Conservation (phyloP, 176 grass and related monocot species). For the Musa troglodytarum region DNA sequence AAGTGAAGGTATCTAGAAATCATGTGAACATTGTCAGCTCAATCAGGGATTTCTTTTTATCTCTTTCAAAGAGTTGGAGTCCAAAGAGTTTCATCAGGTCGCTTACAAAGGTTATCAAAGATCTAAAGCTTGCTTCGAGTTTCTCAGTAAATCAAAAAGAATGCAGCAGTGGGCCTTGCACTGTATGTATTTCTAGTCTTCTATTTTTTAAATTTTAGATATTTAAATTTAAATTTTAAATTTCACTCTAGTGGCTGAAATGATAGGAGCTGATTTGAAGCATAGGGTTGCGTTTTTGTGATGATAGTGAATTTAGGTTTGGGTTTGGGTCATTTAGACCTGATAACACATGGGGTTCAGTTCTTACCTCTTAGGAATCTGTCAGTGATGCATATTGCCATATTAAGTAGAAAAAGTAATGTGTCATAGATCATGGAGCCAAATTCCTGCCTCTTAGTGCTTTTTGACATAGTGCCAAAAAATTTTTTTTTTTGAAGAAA, state of each 20-base stretch:
- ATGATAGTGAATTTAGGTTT: background rate
- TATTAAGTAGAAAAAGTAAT: too few relatives aligned
- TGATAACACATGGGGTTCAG: too few relatives aligned
- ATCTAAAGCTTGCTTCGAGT: conserved; percentile 62
- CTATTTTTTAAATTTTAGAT: conserved; percentile 2
- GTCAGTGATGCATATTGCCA: too few relatives aligned
- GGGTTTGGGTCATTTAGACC: too few relatives aligned
- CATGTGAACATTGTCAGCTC: conserved; percentile 57
- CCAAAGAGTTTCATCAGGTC: conserved; percentile 61
- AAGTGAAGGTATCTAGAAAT: conserved; percentile 55
- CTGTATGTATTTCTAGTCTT: conserved; percentile 42
- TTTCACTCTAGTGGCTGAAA: background rate
- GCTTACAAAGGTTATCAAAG: conserved; percentile 62
- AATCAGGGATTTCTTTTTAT: conserved; percentile 56
- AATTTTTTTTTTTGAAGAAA: too few relatives aligned
- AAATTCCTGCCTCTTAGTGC: too few relatives aligned
- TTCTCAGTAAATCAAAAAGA: conserved; percentile 79
- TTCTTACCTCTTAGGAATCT: too few relatives aligned
- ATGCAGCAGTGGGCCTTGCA: conserved; percentile 62
- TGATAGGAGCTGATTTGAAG: background rate
- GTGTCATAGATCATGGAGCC: too few relatives aligned
- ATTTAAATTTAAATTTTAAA: conserved; percentile 16
- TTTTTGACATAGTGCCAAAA: too few relatives aligned
- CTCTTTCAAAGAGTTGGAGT: conserved; percentile 85
- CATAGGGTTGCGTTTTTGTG: background rate